Percentiles rank a stretch among this genome's conserved stretches.
phyloP scores from a whole-genome alignment of 345 rosid genomes.

The Arabidopsis arenosa region DNA sequence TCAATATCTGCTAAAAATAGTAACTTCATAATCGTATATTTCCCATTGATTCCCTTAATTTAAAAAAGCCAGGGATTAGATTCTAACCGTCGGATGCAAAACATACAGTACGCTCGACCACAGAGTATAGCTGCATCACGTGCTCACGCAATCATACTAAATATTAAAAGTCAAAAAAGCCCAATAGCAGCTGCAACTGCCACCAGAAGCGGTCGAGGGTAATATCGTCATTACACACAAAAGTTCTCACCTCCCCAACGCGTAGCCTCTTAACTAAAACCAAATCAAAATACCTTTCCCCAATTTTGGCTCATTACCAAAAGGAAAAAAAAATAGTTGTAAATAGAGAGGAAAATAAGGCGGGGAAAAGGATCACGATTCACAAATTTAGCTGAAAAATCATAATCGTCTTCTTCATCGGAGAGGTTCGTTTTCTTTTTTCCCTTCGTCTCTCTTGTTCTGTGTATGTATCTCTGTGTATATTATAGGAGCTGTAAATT shows the following conservation, averaged over 20 bases:
- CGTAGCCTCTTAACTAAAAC: constrained; percentile 22
- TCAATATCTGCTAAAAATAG: constrained; percentile 1
- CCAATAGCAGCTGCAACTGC: constrained; percentile 42
- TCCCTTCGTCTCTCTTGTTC: not conserved
- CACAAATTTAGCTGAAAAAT: not conserved
- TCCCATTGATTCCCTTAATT: not conserved
- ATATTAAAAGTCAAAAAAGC: constrained; percentile 31
- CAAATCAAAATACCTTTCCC: constrained; percentile 32
- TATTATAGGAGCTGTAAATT: not conserved
- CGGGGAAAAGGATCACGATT: constrained; percentile 41
- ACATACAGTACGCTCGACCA: constrained; percentile 14
- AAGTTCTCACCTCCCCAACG: constrained; percentile 28
- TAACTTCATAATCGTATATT: not conserved
- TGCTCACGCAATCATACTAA: constrained; percentile 32
- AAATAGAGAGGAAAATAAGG: constrained; percentile 40
- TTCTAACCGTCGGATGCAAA: constrained; percentile 16
- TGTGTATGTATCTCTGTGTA: not conserved
- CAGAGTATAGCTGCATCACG: constrained; percentile 30
- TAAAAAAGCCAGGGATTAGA: not conserved
- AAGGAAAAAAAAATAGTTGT: constrained; percentile 8
- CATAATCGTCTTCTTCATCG: constrained; percentile 29
- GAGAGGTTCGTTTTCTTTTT: constrained; percentile 39
- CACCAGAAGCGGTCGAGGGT: constrained; percentile 37
- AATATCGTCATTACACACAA: not conserved
- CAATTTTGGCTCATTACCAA: constrained; percentile 4